Evolutionary conservation across 108 stramenopile species (phyloP).

Genomic region (Pelagomonas calceolata): DNA sequence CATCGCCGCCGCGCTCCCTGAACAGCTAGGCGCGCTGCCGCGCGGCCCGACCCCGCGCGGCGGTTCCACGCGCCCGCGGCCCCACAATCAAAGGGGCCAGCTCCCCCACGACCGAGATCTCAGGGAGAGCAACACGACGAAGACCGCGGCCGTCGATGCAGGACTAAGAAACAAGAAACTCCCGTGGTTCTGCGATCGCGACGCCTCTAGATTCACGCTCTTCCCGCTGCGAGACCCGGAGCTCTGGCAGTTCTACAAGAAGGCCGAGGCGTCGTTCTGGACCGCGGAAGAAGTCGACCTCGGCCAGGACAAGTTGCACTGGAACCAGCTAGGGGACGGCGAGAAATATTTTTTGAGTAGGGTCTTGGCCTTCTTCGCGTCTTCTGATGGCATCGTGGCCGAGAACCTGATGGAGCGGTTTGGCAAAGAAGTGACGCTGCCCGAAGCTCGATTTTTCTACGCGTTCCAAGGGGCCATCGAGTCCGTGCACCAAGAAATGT

Average conservation of each 20-base stretch:
- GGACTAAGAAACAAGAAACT: neutral
- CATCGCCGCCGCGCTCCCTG: no score
- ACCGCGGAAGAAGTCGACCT: constrained; percentile 21
- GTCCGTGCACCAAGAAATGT: constrained; percentile 77
- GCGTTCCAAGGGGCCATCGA: constrained; percentile 88
- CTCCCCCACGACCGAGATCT: no score
- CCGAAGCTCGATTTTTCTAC: constrained; percentile 82
- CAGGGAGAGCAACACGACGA: no score
- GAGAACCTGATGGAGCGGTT: constrained; percentile 75
- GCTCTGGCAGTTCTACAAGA: constrained; percentile 35
- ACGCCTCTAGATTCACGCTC: constrained; percentile 62
- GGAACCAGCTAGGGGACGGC: neutral
- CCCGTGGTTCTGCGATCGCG: neutral
- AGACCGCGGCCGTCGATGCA: no score
- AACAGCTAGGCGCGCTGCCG: no score
- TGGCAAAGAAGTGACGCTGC: constrained; percentile 65
- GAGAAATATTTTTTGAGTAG: constrained; percentile 47
- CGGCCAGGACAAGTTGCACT: constrained; percentile 11
- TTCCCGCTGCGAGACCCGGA: constrained; percentile 78
- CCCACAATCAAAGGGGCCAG: no score
- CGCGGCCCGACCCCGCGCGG: no score
- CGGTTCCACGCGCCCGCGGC: no score
- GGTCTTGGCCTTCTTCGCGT: constrained; percentile 74
- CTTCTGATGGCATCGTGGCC: constrained; percentile 76
- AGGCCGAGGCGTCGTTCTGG: constrained; percentile 14